phyloP scores from a whole-genome alignment of 371 early-diverging fungal species.

The Mortierella sp. region DNA sequence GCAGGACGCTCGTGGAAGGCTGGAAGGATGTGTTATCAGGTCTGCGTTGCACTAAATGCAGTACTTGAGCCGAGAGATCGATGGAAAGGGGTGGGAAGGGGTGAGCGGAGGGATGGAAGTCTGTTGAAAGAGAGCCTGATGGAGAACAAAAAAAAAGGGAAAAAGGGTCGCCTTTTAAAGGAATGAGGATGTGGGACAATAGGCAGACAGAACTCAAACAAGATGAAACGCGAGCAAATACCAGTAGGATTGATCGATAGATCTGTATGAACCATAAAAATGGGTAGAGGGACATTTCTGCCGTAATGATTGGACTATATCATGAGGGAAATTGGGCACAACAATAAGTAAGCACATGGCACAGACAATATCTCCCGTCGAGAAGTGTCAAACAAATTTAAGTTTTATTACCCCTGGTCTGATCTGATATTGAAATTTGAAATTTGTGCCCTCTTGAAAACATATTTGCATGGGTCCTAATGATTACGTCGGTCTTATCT shows the following conservation, averaged over 20 bases:
- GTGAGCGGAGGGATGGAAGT: not conserved
- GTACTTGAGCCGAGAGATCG: slow-evolving; percentile 2
- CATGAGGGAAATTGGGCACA: too few relatives aligned
- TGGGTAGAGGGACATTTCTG: too few relatives aligned
- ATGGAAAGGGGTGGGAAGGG: slow-evolving; percentile 8
- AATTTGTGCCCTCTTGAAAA: not conserved
- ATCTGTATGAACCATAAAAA: too few relatives aligned
- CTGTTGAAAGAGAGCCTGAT: not conserved
- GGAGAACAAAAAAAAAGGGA: too few relatives aligned
- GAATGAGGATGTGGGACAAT: not conserved
- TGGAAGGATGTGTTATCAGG: slow-evolving; percentile 4
- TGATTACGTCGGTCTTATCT: not conserved
- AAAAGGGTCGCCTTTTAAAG: not conserved
- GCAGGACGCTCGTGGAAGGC: not conserved
- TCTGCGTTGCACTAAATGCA: slow-evolving; percentile 1
- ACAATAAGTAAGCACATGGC: not conserved
- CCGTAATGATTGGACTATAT: too few relatives aligned
- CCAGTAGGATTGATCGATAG: too few relatives aligned
- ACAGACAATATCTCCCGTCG: not conserved
- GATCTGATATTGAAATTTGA: not conserved
- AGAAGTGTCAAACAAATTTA: too few relatives aligned
- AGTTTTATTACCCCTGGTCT: not conserved
- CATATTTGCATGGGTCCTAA: too few relatives aligned
- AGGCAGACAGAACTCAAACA: not conserved
- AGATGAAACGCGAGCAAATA: too few relatives aligned